These are phyloP conservation scores for Orbilia oligospora DNA, from an alignment of 2,329 filamentous ascomycete genomes.

Conservation along the genomic window DNA sequence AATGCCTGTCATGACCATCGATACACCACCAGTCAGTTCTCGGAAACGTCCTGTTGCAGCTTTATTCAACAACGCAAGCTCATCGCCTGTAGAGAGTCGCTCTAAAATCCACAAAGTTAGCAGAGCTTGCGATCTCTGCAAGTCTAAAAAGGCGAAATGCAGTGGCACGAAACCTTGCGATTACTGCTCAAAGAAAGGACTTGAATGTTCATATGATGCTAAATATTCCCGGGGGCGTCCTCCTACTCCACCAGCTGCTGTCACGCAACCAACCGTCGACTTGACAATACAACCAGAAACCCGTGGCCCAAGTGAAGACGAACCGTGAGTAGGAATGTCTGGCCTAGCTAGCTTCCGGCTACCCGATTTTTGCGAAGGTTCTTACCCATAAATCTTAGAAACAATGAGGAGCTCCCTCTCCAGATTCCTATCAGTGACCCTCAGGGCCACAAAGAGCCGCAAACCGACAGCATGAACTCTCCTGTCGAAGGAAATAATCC, in stretches of 20 bases:
- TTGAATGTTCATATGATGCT: slow-evolving; percentile 66
- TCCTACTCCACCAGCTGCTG: slow-evolving; percentile 65
- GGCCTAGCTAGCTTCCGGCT: background rate
- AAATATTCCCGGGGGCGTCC: slow-evolving; percentile 67
- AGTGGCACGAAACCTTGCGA: slow-evolving; percentile 67
- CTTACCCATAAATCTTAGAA: background rate
- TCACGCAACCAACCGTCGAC: background rate
- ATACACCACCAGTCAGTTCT: background rate
- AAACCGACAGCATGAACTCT: slow-evolving; percentile 32
- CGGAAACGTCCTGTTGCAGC: slow-evolving; percentile 49
- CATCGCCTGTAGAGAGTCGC: slow-evolving; percentile 6
- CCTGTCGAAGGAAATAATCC: slow-evolving; percentile 56
- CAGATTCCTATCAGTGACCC: background rate
- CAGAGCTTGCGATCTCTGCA: slow-evolving; percentile 68
- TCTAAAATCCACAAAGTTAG: slow-evolving; percentile 65
- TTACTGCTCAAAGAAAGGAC: slow-evolving; percentile 64
- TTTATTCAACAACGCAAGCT: slow-evolving; percentile 41
- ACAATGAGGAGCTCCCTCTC: background rate
- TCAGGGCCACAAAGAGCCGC: background rate
- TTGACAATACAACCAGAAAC: background rate
- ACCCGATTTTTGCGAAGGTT: background rate
- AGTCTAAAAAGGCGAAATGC: slow-evolving; percentile 67
- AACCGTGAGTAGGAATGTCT: slow-evolving; percentile 2
- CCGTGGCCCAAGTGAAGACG: background rate
- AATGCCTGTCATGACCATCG: slow-evolving; percentile 21